Percentiles rank a stretch among this genome's conserved stretches.
Conservation (phyloP, 2,329 filamentous ascomycete genomes). For the Xylaria sp. region DNA sequence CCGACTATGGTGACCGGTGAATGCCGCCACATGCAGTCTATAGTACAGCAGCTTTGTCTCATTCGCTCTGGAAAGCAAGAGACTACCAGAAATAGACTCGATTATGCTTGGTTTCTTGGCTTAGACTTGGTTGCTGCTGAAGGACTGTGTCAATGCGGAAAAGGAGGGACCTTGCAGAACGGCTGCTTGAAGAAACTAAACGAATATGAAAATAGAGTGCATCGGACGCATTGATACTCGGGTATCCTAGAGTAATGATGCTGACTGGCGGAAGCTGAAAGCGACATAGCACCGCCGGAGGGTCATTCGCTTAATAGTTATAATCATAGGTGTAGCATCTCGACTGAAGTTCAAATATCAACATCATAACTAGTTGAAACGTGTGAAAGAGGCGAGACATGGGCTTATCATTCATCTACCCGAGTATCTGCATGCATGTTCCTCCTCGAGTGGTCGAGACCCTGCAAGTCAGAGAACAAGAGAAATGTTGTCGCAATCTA, state of each 20-base stretch:
- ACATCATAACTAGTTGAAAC: slow-evolving; percentile 10
- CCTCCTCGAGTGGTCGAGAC: slow-evolving; percentile 21
- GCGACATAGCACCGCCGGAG: slow-evolving; percentile 14
- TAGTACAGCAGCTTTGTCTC: background rate
- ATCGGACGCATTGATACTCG: slow-evolving; percentile 5
- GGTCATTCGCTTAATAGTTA: slow-evolving; percentile 8
- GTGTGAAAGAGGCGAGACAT: slow-evolving; percentile 25
- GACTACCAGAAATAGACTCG: background rate
- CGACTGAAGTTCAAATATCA: slow-evolving; percentile 14
- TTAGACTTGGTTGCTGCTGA: background rate
- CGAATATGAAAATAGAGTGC: slow-evolving; percentile 8
- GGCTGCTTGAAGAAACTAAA: slow-evolving; percentile 10
- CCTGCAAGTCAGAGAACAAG: slow-evolving; percentile 38
- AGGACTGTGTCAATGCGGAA: slow-evolving; percentile 4
- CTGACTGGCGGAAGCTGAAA: slow-evolving; percentile 14
- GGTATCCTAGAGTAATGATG: slow-evolving; percentile 16
- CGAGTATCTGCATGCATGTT: slow-evolving; percentile 25
- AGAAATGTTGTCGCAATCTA: slow-evolving; percentile 39
- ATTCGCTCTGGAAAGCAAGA: background rate
- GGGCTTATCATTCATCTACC: slow-evolving; percentile 25
- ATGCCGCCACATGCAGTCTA: background rate
- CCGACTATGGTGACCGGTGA: background rate
- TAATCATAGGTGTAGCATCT: slow-evolving; percentile 13
- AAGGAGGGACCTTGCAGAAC: slow-evolving; percentile 35
- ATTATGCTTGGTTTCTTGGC: background rate